These are phyloP conservation scores for Arctium lappa DNA, from an alignment of 129 eudicot species.

Conservation along the genomic window DNA sequence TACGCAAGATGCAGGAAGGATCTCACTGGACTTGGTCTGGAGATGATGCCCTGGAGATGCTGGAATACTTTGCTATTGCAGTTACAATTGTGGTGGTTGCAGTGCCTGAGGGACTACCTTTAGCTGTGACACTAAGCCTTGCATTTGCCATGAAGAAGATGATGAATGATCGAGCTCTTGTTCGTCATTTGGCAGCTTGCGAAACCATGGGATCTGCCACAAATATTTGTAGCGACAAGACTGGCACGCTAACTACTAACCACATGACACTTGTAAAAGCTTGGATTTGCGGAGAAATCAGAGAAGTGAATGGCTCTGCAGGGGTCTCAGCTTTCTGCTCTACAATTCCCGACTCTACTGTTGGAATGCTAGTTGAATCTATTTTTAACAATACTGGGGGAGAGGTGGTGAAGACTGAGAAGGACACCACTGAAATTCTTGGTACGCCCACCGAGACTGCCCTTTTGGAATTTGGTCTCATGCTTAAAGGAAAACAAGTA, in stretches of 20 bases:
- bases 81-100: conserved; percentile 96
- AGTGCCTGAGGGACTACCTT: conserved; percentile 91
- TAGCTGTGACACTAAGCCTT: conserved; percentile 90
- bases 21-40: conserved; percentile 74
- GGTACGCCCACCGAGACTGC: conserved; percentile 93
- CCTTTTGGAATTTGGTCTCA: conserved; percentile 78
- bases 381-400: conserved; percentile 87
- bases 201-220: conserved; percentile 99
- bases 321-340: conserved; percentile 25
- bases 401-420: conserved; percentile 63
- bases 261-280: conserved; percentile 91
- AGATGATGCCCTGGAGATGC: conserved; percentile 75
- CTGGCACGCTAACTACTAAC: conserved; percentile 90
- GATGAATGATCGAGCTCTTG: conserved; percentile 98
- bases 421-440: conserved; percentile 61
- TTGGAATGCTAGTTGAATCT: conserved; percentile 53
- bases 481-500: conserved; percentile 55
- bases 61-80: conserved; percentile 90
- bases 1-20: conserved; percentile 55
- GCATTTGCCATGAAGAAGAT: conserved; percentile 98
- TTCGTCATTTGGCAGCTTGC: conserved; percentile 94
- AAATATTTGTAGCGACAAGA: conserved; percentile 86
- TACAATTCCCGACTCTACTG: conserved; percentile 53
- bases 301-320: conserved; percentile 36
- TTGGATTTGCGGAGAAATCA: conserved; percentile 65